Percentiles rank a stretch among this genome's conserved stretches.
These are phyloP conservation scores for Pseudogymnoascus sp. DNA, from an alignment of 2,329 filamentous ascomycete genomes.

Conservation along the genomic window DNA sequence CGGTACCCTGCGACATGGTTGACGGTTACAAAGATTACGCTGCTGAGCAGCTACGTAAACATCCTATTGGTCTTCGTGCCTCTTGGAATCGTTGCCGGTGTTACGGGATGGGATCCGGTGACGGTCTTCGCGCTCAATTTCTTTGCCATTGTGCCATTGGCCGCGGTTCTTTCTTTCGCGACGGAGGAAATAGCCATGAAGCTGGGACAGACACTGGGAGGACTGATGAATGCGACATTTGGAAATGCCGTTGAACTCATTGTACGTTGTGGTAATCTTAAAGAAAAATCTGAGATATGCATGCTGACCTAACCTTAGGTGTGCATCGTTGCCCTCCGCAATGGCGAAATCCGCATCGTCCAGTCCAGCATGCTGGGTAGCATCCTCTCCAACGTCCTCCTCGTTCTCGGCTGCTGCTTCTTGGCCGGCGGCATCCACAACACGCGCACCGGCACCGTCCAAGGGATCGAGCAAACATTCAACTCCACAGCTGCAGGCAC, in stretches of 20 bases:
- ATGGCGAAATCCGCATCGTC: constrained; percentile 89
- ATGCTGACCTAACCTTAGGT: constrained; percentile 45
- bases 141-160: constrained; percentile 49
- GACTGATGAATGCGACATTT: constrained; percentile 42
- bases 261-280: constrained; percentile 28
- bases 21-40: constrained; percentile 26
- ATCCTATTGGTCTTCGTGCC: constrained; percentile 71
- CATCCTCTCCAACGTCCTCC: constrained; percentile 86
- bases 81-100: constrained; percentile 61
- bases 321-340: constrained; percentile 79
- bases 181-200: constrained; percentile 48
- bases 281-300: neutral
- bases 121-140: constrained; percentile 51
- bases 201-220: constrained; percentile 48
- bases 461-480: constrained; percentile 60
- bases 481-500: constrained; percentile 71
- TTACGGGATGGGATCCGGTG: constrained; percentile 42
- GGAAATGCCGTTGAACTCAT: constrained; percentile 51
- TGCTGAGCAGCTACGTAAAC: constrained; percentile 51
- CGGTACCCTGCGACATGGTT: constrained; percentile 21
- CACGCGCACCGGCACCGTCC: constrained; percentile 42
- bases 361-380: constrained; percentile 96
- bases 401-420: constrained; percentile 78
- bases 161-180: constrained; percentile 46
- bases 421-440: constrained; percentile 63